Conservation (phyloP, 2,329 filamentous ascomycete species). For the Hypoxylon sp. region DNA sequence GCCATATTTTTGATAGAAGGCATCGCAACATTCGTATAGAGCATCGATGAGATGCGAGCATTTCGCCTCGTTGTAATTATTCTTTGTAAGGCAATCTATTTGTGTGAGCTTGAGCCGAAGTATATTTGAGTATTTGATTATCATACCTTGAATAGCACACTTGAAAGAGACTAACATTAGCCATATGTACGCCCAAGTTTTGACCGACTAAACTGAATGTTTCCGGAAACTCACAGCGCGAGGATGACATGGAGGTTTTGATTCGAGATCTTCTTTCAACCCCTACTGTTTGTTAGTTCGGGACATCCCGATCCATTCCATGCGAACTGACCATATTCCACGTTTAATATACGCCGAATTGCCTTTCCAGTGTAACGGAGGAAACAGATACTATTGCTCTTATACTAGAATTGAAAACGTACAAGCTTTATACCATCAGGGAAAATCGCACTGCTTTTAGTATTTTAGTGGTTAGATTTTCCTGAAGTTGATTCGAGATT, state of each 20-base stretch:
- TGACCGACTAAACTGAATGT: neutral
- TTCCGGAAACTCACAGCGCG: constrained; percentile 74
- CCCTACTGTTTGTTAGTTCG: constrained; percentile 41
- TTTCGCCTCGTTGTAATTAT: constrained; percentile 86
- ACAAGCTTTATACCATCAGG: neutral
- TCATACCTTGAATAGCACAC: constrained; percentile 90
- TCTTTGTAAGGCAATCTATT: constrained; percentile 85
- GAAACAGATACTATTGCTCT: neutral
- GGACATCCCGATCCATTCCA: neutral
- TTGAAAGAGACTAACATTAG: constrained; percentile 54
- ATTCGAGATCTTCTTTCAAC: constrained; percentile 78
- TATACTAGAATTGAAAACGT: neutral
- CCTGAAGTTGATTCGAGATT: constrained; percentile 11
- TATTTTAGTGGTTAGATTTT: neutral
- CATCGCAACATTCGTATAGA: constrained; percentile 92
- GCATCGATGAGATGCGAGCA: constrained; percentile 85
- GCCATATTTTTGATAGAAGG: constrained; percentile 86
- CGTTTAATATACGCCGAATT: neutral
- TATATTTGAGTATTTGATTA: neutral
- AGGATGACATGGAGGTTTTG: constrained; percentile 86
- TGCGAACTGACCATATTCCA: constrained; percentile 41
- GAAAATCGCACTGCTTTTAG: neutral
- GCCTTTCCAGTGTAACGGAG: neutral
- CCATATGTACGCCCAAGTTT: constrained; percentile 1
- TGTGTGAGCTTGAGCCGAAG: constrained; percentile 34